Percentiles rank a stretch among this genome's conserved stretches.
These are phyloP conservation scores for Talaromyces adpressus DNA, from an alignment of 495 filamentous ascomycete species.

Conservation along the genomic window DNA sequence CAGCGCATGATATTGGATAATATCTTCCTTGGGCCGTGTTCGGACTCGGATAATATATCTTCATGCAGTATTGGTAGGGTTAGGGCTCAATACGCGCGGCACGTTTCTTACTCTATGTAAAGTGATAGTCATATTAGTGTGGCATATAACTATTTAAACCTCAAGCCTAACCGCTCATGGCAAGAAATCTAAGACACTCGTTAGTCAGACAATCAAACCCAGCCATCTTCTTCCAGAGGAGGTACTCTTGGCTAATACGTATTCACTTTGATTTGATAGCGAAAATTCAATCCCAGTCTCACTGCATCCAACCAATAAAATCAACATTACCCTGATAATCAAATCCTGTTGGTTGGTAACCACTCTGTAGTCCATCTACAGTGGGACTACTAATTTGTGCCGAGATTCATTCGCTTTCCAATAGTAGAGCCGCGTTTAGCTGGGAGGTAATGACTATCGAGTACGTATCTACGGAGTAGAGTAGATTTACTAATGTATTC, in stretches of 20 bases:
- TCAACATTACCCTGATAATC: background rate
- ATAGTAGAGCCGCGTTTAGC: background rate
- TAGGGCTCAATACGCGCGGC: background rate
- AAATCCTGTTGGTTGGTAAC: background rate
- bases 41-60: background rate
- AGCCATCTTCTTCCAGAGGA: too few species aligned
- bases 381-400: too few species aligned
- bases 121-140: too few species aligned
- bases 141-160: too few species aligned
- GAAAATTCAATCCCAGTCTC: background rate
- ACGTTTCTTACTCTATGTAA: background rate
- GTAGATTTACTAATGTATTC: too few species aligned
- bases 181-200: too few species aligned
- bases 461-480: background rate
- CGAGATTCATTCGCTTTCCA: background rate
- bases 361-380: background rate
- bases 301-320: background rate
- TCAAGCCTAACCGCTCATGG: too few species aligned
- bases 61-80: background rate
- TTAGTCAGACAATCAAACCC: too few species aligned
- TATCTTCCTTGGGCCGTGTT: background rate
- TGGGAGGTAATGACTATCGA: background rate
- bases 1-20: background rate
- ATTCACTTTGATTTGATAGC: too few species aligned
- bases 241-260: too few species aligned